Evolutionary conservation across 1,284 basidiomycete species (phyloP), one percentile per base, ranked within the genome.

Genomic region (Cerrena zonata): DNA sequence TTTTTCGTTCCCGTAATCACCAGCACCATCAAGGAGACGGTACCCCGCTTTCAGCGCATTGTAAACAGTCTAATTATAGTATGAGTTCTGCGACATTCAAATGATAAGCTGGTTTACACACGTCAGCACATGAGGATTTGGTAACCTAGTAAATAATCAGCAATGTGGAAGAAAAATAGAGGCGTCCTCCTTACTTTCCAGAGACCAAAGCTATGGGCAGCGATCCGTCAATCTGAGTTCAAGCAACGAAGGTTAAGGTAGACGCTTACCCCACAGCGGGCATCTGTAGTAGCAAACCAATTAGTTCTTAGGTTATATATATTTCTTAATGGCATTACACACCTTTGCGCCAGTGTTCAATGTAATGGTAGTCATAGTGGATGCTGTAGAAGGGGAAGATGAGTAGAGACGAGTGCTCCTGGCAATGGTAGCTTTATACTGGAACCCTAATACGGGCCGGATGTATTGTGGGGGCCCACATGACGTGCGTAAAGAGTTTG

Each of bases 1-100:
- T 63, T 83, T 88, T 70, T 95, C 91, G 67, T 95, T 95, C 12
- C 84, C 82, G 62, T 91, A 91, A 66, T 89, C 86, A 56, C 80
- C 75, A 21, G 89, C 91, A 56, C 82, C 84, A 60, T 94, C 91
- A 54, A 94, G 77, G 59, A 94, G 87, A 56, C 89, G 80, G 67
- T 88, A 90, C 1, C 89, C 86, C 40, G 73, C 71, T 62, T 85
- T 84, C 67, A 89, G 84, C 22, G 83, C 84, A 53, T 78, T 69
- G 68, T 86, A 86, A 45, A 86, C 83, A 46, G 76, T 79, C 79
- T 80, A 48, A 4, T 12, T 21, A n/a, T 48, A 12, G 54, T 53
- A 38, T 4, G 36, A 50, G 26, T 34, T 34, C 27, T 21, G 47
- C n/a, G 12, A 7, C 40, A 21, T 36, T 22, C 1, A 0, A 4